A percentile compares a stretch with the other conserved stretches of the same genome.
phyloP scores from a whole-genome alignment of 441 rosid genomes.

The Pelargonium citronellum region DNA sequence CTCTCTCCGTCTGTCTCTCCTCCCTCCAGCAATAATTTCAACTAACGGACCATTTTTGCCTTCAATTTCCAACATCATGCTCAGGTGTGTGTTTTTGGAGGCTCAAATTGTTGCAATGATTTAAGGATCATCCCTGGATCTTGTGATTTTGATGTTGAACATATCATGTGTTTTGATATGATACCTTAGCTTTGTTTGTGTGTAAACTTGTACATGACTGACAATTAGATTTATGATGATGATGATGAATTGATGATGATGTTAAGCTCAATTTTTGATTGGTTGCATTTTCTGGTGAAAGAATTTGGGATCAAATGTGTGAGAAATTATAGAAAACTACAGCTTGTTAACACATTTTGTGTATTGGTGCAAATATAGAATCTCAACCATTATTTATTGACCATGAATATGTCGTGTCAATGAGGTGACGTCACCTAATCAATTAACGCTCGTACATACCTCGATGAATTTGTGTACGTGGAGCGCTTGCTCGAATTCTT shows the following conservation, averaged over 20 bases:
- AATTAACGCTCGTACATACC: no score
- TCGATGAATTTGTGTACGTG: no score
- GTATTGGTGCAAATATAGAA: no score
- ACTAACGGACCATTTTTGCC: not conserved
- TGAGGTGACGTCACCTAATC: no score
- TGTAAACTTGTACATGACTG: no score
- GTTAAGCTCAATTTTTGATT: not conserved
- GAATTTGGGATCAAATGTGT: not conserved
- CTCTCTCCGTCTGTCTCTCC: conserved; percentile 64
- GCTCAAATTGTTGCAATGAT: not conserved
- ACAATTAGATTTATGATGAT: no score
- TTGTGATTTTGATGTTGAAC: not conserved
- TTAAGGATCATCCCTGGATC: not conserved
- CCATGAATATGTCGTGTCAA: no score
- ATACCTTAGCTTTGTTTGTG: no score
- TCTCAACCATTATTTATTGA: no score
- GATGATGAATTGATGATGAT: no score
- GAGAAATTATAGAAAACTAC: not conserved
- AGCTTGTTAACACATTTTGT: not conserved
- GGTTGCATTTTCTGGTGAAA: not conserved
- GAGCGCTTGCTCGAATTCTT: no score
- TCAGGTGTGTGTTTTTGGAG: not conserved
- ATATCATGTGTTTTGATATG: not conserved
- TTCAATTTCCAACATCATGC: not conserved
- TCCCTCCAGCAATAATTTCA: conserved; percentile 34